Evolutionary conservation across 2,329 filamentous ascomycete species (phyloP).

Genomic region (Colletotrichum lentis): DNA sequence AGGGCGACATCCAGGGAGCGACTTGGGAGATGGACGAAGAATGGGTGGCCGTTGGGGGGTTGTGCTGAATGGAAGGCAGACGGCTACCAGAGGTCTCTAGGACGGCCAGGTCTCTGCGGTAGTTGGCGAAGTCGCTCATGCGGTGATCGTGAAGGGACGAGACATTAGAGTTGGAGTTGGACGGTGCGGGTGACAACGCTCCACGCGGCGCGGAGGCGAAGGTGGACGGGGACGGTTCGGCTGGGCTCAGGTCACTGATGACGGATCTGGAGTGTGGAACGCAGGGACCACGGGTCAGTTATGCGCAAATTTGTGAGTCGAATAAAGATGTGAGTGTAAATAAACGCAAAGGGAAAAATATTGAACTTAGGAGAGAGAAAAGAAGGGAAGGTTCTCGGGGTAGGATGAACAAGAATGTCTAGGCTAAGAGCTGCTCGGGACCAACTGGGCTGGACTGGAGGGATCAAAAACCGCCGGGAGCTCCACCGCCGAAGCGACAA

Average conservation of each 20-base stretch:
- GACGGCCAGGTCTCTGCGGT: slow-evolving; percentile 75
- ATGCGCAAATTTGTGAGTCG: slow-evolving; percentile 17
- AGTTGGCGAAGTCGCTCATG: slow-evolving; percentile 70
- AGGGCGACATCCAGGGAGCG: slow-evolving; percentile 65
- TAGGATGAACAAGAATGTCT: slow-evolving; percentile 13
- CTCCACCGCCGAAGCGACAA: slow-evolving; percentile 35
- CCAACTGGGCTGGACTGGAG: slow-evolving; percentile 26
- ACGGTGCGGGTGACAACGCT: slow-evolving; percentile 54
- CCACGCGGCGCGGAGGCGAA: slow-evolving; percentile 55
- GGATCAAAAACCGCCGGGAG: slow-evolving; percentile 34
- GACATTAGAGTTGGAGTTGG: slow-evolving; percentile 54
- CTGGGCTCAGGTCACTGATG: slow-evolving; percentile 51
- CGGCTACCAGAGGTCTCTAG: slow-evolving; percentile 68
- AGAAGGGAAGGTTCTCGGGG: background rate
- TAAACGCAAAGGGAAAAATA: slow-evolving; percentile 37
- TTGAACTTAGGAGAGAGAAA: slow-evolving; percentile 27
- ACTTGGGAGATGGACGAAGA: slow-evolving; percentile 59
- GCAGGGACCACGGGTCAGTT: slow-evolving; percentile 36
- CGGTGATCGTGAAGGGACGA: slow-evolving; percentile 66
- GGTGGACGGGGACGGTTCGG: slow-evolving; percentile 55
- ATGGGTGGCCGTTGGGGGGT: slow-evolving; percentile 64
- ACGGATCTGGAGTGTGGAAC: slow-evolving; percentile 34
- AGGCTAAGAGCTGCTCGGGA: slow-evolving; percentile 3
- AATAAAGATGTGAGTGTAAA: slow-evolving; percentile 6
- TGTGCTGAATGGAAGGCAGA: slow-evolving; percentile 67